Conservation (phyloP, 176 grass and related monocot genomes). For the Zoysia japonica region DNA sequence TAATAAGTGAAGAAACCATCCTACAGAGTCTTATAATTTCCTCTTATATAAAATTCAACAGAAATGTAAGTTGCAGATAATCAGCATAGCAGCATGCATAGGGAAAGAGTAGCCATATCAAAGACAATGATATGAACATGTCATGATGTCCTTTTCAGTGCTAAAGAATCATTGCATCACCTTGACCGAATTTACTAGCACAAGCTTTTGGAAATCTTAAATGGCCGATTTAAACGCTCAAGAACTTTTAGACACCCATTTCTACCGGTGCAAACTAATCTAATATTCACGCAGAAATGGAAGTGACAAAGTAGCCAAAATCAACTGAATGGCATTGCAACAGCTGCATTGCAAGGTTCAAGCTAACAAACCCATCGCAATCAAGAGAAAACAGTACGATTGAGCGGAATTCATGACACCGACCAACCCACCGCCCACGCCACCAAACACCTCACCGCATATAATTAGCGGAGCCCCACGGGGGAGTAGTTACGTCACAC, state of each 20-base stretch:
- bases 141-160: conserved; percentile 7
- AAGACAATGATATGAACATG: neutral
- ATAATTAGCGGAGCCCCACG: conserved; percentile 45
- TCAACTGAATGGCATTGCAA: conserved; percentile 20
- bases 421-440: conserved; percentile 42
- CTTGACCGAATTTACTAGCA: conserved; percentile 14
- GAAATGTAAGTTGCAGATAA: neutral
- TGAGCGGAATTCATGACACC: conserved; percentile 45
- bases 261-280: conserved; percentile 7
- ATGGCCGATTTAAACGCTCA: neutral
- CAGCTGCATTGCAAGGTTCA: conserved; percentile 16
- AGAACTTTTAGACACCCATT: neutral
- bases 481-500: neutral
- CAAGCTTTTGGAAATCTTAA: neutral
- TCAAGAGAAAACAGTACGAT: conserved; percentile 20
- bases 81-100: neutral
- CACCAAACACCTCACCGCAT: conserved; percentile 37
- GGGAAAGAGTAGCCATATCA: conserved; percentile 15
- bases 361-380: conserved; percentile 54
- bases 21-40: too few relatives aligned
- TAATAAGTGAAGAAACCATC: too few relatives aligned
- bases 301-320: conserved; percentile 6
- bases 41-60: neutral
- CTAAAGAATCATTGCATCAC: conserved; percentile 15
- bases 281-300: neutral